These are phyloP conservation scores for Phytophthora hybrid DNA, from an alignment of 352 stramenopile genomes.

Conservation along the genomic window DNA sequence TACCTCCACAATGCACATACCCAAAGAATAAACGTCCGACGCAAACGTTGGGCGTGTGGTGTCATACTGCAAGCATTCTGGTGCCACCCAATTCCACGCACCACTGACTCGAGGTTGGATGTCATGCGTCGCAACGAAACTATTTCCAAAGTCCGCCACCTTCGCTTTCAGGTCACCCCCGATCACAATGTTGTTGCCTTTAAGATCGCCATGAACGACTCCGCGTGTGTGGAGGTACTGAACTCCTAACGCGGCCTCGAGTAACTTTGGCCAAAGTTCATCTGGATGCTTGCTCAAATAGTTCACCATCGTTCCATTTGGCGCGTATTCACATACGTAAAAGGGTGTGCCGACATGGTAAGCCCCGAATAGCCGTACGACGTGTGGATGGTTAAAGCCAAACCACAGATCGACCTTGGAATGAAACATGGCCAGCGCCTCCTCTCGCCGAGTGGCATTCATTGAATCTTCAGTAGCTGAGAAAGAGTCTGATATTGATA, in stretches of 20 bases:
- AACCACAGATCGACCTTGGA: background rate
- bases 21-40: conserved; percentile 33
- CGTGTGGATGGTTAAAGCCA: background rate
- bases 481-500: too few relatives aligned
- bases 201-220: background rate
- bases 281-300: background rate
- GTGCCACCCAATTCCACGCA: background rate
- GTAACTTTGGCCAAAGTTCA: background rate
- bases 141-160: background rate
- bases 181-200: background rate
- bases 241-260: background rate
- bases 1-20: conserved; percentile 41
- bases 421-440: too few relatives aligned
- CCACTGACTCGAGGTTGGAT: background rate
- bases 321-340: background rate
- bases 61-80: background rate
- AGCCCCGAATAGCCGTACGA: background rate
- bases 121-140: background rate
- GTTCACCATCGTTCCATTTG: background rate
- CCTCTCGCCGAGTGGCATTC: too few relatives aligned
- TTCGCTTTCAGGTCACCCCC: background rate
- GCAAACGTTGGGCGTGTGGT: background rate
- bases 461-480: too few relatives aligned
- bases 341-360: background rate
- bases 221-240: background rate